These are phyloP conservation scores for Lactarius sp. DNA, from an alignment of 768 basidiomycete genomes.

Conservation along the genomic window DNA sequence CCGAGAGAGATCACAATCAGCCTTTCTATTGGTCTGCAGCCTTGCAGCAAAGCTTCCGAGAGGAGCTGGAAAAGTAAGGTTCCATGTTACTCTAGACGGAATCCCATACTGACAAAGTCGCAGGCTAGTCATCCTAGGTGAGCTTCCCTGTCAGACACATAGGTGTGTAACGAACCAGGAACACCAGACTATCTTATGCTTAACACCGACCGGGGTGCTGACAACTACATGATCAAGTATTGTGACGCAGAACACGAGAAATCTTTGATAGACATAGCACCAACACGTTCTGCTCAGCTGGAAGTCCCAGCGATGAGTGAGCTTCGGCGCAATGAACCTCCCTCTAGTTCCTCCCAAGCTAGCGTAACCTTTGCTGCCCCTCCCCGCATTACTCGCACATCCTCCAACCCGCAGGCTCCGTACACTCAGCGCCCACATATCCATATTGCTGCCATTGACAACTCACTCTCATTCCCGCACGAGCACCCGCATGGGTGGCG, in stretches of 20 bases:
- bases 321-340: slow-evolving; percentile 41
- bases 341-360: slow-evolving; percentile 28
- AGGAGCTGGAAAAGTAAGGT: slow-evolving; percentile 81
- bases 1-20: slow-evolving; percentile 51
- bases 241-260: slow-evolving; percentile 80
- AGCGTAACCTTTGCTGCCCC: slow-evolving; percentile 26
- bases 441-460: slow-evolving; percentile 91
- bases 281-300: slow-evolving; percentile 57
- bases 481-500: slow-evolving; percentile 78
- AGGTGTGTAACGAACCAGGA: background rate
- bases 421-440: slow-evolving; percentile 72
- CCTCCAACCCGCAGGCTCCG: slow-evolving; percentile 24
- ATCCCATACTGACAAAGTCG: slow-evolving; percentile 20
- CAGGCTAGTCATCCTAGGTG: slow-evolving; percentile 82
- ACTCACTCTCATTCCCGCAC: slow-evolving; percentile 88
- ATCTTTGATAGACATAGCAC: slow-evolving; percentile 71
- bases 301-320: slow-evolving; percentile 75
- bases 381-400: slow-evolving; percentile 22
- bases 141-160: slow-evolving; percentile 14
- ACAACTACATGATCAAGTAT: slow-evolving; percentile 92
- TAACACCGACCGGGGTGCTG: slow-evolving; percentile 84
- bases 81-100: background rate
- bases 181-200: slow-evolving; percentile 80
- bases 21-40: slow-evolving; percentile 81
- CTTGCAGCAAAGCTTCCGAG: slow-evolving; percentile 77